phyloP scores from a whole-genome alignment of 352 stramenopile genomes.

The Plasmopara muralis region DNA sequence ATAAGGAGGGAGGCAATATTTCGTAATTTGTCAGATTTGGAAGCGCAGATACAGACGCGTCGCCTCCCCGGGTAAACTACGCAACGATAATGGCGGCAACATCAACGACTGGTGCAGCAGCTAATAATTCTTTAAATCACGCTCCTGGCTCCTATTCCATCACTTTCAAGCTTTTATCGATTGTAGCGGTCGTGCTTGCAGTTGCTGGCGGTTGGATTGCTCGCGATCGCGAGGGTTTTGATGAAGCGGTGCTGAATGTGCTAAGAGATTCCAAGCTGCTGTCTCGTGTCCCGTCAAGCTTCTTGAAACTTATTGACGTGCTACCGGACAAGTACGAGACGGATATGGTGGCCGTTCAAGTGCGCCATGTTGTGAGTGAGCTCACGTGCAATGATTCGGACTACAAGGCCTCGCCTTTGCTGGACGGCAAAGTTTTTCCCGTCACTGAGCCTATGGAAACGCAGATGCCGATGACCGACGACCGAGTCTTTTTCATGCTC shows the following conservation, averaged over 20 bases:
- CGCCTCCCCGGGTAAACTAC: too few relatives aligned
- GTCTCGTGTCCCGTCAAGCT: constrained; percentile 1
- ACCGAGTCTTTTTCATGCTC: constrained; percentile 80
- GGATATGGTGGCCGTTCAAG: constrained; percentile 33
- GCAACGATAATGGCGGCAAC: background rate
- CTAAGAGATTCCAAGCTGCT: constrained; percentile 12
- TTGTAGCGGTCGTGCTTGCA: constrained; percentile 12
- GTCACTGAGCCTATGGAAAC: constrained; percentile 59
- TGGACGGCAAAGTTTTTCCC: constrained; percentile 26
- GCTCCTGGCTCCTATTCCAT: constrained; percentile 1
- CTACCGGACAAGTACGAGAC: constrained; percentile 55
- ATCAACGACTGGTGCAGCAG: background rate
- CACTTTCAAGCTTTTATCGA: constrained; percentile 16
- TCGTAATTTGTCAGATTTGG: too few relatives aligned
- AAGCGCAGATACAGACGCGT: too few relatives aligned
- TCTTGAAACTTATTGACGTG: constrained; percentile 5
- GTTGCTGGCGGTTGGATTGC: constrained; percentile 12
- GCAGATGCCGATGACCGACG: constrained; percentile 14
- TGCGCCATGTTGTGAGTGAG: constrained; percentile 31
- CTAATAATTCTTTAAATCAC: background rate
- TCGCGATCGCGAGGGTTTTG: constrained; percentile 8
- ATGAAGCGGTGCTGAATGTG: constrained; percentile 15
- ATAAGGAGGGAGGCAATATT: too few relatives aligned
- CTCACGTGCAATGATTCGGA: constrained; percentile 29
- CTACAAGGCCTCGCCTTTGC: constrained; percentile 31